A percentile compares a stretch with the other conserved stretches of the same genome.
Evolutionary conservation across 805 yeast species (phyloP).

Genomic region (Candida andamanensis): DNA sequence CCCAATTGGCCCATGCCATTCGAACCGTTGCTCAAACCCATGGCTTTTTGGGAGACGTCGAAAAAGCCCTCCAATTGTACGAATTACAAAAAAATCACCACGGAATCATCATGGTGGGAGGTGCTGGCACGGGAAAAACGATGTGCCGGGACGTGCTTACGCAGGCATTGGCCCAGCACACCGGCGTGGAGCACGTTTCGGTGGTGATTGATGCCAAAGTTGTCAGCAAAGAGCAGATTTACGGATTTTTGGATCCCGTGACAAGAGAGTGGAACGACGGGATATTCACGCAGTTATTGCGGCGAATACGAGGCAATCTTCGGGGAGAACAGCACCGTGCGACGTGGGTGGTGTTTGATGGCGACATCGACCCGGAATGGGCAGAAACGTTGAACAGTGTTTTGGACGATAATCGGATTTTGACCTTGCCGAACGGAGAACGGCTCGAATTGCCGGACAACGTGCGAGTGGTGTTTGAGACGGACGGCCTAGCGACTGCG

Average conservation of each 20-base stretch:
- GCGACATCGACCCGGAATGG: conserved; percentile 93
- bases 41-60: no score
- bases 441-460: conserved; percentile 62
- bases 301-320: conserved; percentile 50
- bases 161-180: conserved; percentile 33
- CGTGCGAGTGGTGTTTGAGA: conserved; percentile 71
- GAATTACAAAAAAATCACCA: conserved; percentile 60
- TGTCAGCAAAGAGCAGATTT: conserved; percentile 56
- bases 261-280: conserved; percentile 96
- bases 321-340: conserved; percentile 53
- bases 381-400: conserved; percentile 87
- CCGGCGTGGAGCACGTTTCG: conserved; percentile 31
- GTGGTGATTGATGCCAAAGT: conserved; percentile 72
- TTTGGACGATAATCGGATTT: conserved; percentile 75
- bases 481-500: conserved; percentile 56
- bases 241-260: conserved; percentile 65
- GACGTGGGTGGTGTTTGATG: conserved; percentile 83
- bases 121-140: conserved; percentile 72
- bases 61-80: conserved; percentile 44
- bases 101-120: conserved; percentile 80
- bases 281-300: conserved; percentile 59
- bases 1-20: no score
- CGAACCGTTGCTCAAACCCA: no score
- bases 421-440: conserved; percentile 90
- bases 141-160: conserved; percentile 46